Evolutionary conservation across 257 asterid species (phyloP).

Genomic region (Solanum neorickii): DNA sequence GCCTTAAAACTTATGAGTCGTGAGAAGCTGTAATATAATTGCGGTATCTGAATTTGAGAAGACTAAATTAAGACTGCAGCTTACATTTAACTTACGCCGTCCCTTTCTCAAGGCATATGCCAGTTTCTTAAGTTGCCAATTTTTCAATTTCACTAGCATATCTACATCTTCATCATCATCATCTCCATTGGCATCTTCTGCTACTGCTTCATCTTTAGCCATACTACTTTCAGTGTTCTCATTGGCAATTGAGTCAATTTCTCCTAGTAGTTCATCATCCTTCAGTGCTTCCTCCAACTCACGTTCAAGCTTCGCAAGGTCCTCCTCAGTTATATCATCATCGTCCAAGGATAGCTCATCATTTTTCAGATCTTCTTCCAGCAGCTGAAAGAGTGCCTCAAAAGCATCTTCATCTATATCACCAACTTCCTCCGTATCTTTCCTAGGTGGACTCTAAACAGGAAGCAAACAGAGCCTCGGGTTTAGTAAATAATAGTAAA

Average conservation of each 20-base stretch:
- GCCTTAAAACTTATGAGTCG: background rate
- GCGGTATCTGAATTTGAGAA: background rate
- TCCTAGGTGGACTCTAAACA: constrained; percentile 21
- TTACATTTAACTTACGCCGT: constrained; percentile 83
- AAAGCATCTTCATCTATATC: constrained; percentile 80
- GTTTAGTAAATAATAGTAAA: background rate
- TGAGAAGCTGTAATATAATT: background rate
- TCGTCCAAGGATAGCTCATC: constrained; percentile 39
- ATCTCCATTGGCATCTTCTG: constrained; percentile 18
- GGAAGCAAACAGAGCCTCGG: constrained; percentile 1
- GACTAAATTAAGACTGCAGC: constrained; percentile 5
- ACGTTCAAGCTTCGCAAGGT: constrained; percentile 60
- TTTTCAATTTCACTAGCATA: constrained; percentile 36
- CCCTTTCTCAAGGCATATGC: constrained; percentile 84
- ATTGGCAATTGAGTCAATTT: constrained; percentile 22
- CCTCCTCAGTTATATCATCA: constrained; percentile 70
- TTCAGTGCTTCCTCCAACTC: constrained; percentile 80
- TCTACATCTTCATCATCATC: constrained; percentile 19
- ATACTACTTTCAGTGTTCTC: constrained; percentile 20
- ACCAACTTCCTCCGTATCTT: constrained; percentile 30
- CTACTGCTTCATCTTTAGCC: constrained; percentile 16
- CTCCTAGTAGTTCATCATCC: constrained; percentile 65
- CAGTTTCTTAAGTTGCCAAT: constrained; percentile 79
- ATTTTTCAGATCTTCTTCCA: constrained; percentile 82
- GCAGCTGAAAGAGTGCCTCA: constrained; percentile 77